phyloP scores from a whole-genome alignment of 805 yeast species.

The Wickerhamiella brachini region DNA sequence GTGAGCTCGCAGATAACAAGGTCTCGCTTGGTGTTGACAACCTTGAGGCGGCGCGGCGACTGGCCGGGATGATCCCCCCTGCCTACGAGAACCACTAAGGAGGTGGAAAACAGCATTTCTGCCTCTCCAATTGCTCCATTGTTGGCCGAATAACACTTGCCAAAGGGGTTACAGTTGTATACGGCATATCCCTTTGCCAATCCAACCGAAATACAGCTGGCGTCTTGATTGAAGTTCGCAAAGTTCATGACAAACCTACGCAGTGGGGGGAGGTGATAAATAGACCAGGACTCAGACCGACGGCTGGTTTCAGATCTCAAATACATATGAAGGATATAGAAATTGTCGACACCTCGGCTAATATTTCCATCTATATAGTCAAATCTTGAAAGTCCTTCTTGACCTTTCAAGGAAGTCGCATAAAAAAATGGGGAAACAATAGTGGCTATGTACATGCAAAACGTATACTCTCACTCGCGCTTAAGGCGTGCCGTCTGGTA shows the following conservation, averaged over 20 bases:
- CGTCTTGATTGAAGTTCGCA: slow-evolving; percentile 81
- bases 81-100: slow-evolving; percentile 73
- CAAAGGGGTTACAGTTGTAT: slow-evolving; percentile 81
- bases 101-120: slow-evolving; percentile 84
- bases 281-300: not conserved
- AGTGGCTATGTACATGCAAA: not conserved
- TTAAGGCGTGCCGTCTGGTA: slow-evolving; percentile 3
- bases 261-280: not conserved
- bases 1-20: slow-evolving; percentile 71
- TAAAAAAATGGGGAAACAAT: no score
- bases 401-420: not conserved
- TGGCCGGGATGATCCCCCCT: slow-evolving; percentile 50
- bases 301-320: no score
- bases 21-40: slow-evolving; percentile 58
- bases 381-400: no score
- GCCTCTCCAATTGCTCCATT: slow-evolving; percentile 38
- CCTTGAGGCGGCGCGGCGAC: slow-evolving; percentile 66
- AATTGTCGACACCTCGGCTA: no score
- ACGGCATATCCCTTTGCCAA: slow-evolving; percentile 52
- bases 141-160: slow-evolving; percentile 43
- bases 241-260: slow-evolving; percentile 26
- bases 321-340: no score
- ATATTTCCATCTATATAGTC: no score
- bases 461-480: not conserved
- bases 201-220: slow-evolving; percentile 66